Percentiles rank a stretch among this genome's conserved stretches.
Evolutionary conservation across 352 stramenopile genomes (phyloP).

Genomic region (Phytophthora sp.): DNA sequence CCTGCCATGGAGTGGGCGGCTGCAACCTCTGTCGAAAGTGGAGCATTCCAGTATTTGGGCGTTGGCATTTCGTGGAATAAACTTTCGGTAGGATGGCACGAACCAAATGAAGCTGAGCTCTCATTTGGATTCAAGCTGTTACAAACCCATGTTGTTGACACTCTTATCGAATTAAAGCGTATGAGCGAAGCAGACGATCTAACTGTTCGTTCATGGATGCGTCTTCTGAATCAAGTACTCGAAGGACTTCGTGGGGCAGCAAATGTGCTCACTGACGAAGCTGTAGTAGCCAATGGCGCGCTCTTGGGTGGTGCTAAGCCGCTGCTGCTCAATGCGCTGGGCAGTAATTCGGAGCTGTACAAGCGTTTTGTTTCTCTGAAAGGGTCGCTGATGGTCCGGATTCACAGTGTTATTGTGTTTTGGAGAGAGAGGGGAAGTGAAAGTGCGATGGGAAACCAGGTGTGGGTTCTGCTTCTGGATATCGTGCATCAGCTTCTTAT

Average conservation of each 20-base stretch:
- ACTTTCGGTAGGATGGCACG: slow-evolving; percentile 62
- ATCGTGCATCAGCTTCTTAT: slow-evolving; percentile 61
- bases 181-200: slow-evolving; percentile 37
- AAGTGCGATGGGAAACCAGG: slow-evolving; percentile 60
- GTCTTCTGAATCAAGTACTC: slow-evolving; percentile 52
- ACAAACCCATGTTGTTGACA: slow-evolving; percentile 49
- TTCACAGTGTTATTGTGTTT: slow-evolving; percentile 51
- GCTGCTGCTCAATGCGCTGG: slow-evolving; percentile 46
- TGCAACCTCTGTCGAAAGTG: slow-evolving; percentile 43
- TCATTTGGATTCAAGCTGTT: slow-evolving; percentile 59
- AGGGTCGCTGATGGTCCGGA: slow-evolving; percentile 42
- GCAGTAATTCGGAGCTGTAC: slow-evolving; percentile 39
- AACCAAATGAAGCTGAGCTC: slow-evolving; percentile 62
- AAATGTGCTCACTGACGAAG: slow-evolving; percentile 60
- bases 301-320: slow-evolving; percentile 48
- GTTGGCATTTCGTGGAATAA: slow-evolving; percentile 56
- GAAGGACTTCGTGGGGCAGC: slow-evolving; percentile 51
- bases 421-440: slow-evolving; percentile 54
- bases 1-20: slow-evolving; percentile 49
- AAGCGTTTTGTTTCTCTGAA: slow-evolving; percentile 50
- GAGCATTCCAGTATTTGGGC: slow-evolving; percentile 72
- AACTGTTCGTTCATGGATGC: slow-evolving; percentile 55
- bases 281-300: slow-evolving; percentile 25
- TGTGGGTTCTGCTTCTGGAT: slow-evolving; percentile 56
- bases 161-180: slow-evolving; percentile 37